phyloP scores from a whole-genome alignment of 2,329 filamentous ascomycete genomes.

The Corinectria fuckeliana region DNA sequence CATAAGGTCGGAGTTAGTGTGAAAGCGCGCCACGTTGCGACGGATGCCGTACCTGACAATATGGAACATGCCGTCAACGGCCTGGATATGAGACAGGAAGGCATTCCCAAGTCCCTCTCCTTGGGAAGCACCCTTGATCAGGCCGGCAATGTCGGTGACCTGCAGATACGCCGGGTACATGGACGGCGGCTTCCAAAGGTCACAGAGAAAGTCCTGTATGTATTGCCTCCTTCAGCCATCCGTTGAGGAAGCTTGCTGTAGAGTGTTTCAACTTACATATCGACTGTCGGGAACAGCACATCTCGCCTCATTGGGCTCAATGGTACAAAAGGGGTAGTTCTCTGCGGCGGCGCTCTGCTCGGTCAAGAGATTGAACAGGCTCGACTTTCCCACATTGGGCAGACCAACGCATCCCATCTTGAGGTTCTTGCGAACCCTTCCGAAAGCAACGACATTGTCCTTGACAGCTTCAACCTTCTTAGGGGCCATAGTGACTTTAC shows the following conservation, averaged over 20 bases:
- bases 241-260: not conserved
- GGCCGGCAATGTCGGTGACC: constrained; percentile 53
- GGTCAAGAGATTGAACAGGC: constrained; percentile 53
- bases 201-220: constrained; percentile 50
- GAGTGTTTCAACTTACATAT: constrained; percentile 46
- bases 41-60: constrained; percentile 45
- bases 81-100: constrained; percentile 54
- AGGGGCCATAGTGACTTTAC: constrained; percentile 45
- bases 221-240: constrained; percentile 12
- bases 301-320: constrained; percentile 55
- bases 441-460: constrained; percentile 54
- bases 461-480: constrained; percentile 49
- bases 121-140: constrained; percentile 53
- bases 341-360: constrained; percentile 53
- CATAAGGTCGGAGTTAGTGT: not conserved
- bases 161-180: constrained; percentile 53
- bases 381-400: constrained; percentile 55
- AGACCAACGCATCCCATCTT: constrained; percentile 56
- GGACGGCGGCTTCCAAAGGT: constrained; percentile 53
- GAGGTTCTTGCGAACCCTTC: constrained; percentile 51
- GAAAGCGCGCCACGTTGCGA: not conserved
- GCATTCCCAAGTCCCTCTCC: constrained; percentile 54
- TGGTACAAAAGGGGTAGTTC: constrained; percentile 55
- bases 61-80: constrained; percentile 54
- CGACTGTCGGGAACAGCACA: constrained; percentile 52